Conservation (phyloP, 2,329 filamentous ascomycete genomes). For the Aspergillus felis region DNA sequence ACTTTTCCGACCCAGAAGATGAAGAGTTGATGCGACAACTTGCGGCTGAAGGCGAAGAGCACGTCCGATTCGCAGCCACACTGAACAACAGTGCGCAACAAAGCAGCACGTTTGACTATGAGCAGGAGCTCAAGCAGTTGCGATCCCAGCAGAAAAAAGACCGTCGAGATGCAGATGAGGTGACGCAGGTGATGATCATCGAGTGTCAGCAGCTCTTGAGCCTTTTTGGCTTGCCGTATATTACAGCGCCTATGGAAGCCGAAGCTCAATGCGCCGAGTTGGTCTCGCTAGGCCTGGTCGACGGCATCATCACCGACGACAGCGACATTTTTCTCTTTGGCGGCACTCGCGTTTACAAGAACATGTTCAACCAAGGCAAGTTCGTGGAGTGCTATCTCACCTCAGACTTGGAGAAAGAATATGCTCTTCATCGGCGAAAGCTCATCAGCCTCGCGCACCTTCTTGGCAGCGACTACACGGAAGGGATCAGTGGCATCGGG, state of each 20-base stretch:
- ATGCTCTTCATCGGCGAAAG: slow-evolving; percentile 78
- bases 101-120: slow-evolving; percentile 74
- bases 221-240: slow-evolving; percentile 90
- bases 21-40: slow-evolving; percentile 83
- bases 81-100: slow-evolving; percentile 71
- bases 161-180: slow-evolving; percentile 90
- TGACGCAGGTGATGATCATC: slow-evolving; percentile 90
- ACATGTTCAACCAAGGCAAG: slow-evolving; percentile 99
- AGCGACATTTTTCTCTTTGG: slow-evolving; percentile 96
- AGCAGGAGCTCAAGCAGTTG: slow-evolving; percentile 78
- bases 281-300: slow-evolving; percentile 79
- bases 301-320: slow-evolving; percentile 97
- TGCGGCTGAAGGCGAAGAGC: slow-evolving; percentile 86
- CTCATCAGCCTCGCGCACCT: slow-evolving; percentile 88
- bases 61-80: slow-evolving; percentile 84
- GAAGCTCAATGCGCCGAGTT: slow-evolving; percentile 96
- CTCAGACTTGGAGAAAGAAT: slow-evolving; percentile 79
- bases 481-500: slow-evolving; percentile 84
- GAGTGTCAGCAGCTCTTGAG: slow-evolving; percentile 89
- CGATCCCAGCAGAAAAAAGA: slow-evolving; percentile 96
- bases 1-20: slow-evolving; percentile 84
- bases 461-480: slow-evolving; percentile 90
- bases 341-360: slow-evolving; percentile 95
- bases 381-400: slow-evolving; percentile 94
- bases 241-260: slow-evolving; percentile 98